A percentile compares a stretch with the other conserved stretches of the same genome.
These are phyloP conservation scores for Chiua sp. DNA, from an alignment of 1,284 basidiomycete genomes.

Conservation along the genomic window DNA sequence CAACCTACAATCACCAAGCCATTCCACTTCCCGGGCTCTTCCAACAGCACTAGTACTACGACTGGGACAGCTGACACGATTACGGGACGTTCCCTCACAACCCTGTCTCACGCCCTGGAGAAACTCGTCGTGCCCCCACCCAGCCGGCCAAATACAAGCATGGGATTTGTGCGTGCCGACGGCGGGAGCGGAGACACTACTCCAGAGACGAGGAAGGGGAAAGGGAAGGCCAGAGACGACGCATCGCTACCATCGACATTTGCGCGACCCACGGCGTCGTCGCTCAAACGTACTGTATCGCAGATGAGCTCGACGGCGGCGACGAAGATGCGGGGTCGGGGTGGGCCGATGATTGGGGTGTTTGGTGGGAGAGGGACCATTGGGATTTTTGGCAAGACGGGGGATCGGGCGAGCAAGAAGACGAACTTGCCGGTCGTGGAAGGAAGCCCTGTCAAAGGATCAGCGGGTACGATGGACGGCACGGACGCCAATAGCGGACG, in stretches of 20 bases:
- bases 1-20: slow-evolving; percentile 9
- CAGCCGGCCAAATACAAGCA: slow-evolving; percentile 62
- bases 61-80: slow-evolving; percentile 1
- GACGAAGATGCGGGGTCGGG: slow-evolving; percentile 5
- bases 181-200: slow-evolving; percentile 22
- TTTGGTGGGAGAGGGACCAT: slow-evolving; percentile 20
- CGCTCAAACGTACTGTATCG: slow-evolving; percentile 29
- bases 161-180: slow-evolving; percentile 56
- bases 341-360: neutral
- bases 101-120: slow-evolving; percentile 63
- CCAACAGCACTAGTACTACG: neutral
- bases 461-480: slow-evolving; percentile 10
- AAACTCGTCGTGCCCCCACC: slow-evolving; percentile 67
- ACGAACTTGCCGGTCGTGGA: slow-evolving; percentile 63
- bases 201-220: slow-evolving; percentile 19
- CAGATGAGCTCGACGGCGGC: slow-evolving; percentile 7
- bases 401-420: slow-evolving; percentile 65
- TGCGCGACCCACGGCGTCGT: slow-evolving; percentile 38
- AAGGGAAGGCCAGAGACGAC: slow-evolving; percentile 31
- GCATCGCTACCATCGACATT: slow-evolving; percentile 22
- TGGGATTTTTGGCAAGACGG: slow-evolving; percentile 37
- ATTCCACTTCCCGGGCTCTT: slow-evolving; percentile 3
- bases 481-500: neutral
- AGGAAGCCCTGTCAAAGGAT: slow-evolving; percentile 61
- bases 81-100: slow-evolving; percentile 41